phyloP scores from a whole-genome alignment of 2,329 filamentous ascomycete species.

The Ophiognomonia clavigignenti-juglandacearum region DNA sequence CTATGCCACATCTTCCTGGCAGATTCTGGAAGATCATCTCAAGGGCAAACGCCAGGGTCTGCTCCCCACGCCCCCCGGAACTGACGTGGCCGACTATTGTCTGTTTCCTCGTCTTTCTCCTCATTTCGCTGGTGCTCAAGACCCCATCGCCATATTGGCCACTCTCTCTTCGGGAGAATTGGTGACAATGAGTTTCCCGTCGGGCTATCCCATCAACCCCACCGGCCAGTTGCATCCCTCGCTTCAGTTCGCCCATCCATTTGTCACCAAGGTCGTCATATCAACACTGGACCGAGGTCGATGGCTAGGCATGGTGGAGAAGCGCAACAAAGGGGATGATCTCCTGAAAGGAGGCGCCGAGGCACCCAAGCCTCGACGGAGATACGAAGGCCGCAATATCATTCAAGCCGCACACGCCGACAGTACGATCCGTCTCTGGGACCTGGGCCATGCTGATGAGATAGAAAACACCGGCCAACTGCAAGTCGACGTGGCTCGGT shows the following conservation, averaged over 20 bases:
- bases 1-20: conserved; percentile 90
- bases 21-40: conserved; percentile 73
- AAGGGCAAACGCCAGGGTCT: conserved; percentile 68
- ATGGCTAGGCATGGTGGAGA: conserved; percentile 91
- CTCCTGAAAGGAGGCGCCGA: conserved; percentile 77
- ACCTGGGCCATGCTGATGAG: conserved; percentile 85
- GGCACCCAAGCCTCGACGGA: conserved; percentile 62
- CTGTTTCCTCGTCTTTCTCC: conserved; percentile 78
- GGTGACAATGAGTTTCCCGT: conserved; percentile 86
- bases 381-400: conserved; percentile 79
- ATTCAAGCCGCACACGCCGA: conserved; percentile 86
- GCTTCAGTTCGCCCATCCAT: conserved; percentile 84
- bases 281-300: conserved; percentile 69
- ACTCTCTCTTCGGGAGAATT: conserved; percentile 83
- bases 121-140: conserved; percentile 81
- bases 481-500: conserved; percentile 81
- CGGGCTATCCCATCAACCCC: conserved; percentile 82
- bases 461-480: conserved; percentile 80
- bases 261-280: conserved; percentile 69
- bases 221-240: conserved; percentile 91
- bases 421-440: conserved; percentile 88
- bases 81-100: conserved; percentile 75
- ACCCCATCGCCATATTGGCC: conserved; percentile 80
- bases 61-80: conserved; percentile 70
- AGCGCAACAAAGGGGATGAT: conserved; percentile 69